These are phyloP conservation scores for Iris macrosiphon DNA, from an alignment of 106 monocot genomes.

Conservation along the genomic window DNA sequence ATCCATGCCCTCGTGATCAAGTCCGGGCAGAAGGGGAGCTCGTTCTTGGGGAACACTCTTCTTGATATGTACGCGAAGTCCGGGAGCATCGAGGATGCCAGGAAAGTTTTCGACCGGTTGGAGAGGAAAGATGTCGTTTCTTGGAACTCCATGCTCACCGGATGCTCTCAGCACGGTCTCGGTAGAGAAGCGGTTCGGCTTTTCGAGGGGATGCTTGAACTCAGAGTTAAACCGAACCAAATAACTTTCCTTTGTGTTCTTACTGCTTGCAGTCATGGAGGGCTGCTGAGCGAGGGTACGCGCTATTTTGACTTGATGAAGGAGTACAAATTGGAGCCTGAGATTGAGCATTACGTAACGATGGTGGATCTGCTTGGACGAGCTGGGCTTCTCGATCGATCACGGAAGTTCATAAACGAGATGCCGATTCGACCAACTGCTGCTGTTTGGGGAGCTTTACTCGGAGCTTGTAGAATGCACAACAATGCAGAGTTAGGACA, in stretches of 20 bases:
- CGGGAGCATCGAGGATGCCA: conserved; percentile 26
- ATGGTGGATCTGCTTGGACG: conserved; percentile 21
- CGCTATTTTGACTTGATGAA: conserved; percentile 11
- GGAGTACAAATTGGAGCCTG: conserved; percentile 14
- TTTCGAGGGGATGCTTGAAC: conserved; percentile 10
- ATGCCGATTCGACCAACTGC: conserved; percentile 17
- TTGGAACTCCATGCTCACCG: conserved; percentile 18
- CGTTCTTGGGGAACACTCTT: conserved; percentile 11
- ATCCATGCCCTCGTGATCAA: conserved; percentile 19
- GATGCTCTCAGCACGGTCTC: conserved; percentile 13
- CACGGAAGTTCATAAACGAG: conserved; percentile 1
- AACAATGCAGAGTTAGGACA: conserved; percentile 10
- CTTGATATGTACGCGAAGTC: conserved; percentile 24
- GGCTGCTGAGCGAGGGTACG: conserved; percentile 6
- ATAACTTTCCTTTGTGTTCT: conserved; percentile 17
- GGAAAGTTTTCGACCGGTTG: conserved; percentile 15
- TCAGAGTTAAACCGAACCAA: conserved; percentile 9
- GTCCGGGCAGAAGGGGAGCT: neutral
- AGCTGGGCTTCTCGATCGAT: conserved; percentile 18
- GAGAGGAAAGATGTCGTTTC: conserved; percentile 14
- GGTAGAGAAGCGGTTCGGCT: neutral
- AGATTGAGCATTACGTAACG: conserved; percentile 17
- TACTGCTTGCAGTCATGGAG: conserved; percentile 24
- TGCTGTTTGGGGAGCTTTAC: conserved; percentile 16
- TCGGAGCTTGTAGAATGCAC: conserved; percentile 22